Evolutionary conservation across 2,329 filamentous ascomycete genomes (phyloP).

Genomic region (Ophiocordyceps unilateralis): DNA sequence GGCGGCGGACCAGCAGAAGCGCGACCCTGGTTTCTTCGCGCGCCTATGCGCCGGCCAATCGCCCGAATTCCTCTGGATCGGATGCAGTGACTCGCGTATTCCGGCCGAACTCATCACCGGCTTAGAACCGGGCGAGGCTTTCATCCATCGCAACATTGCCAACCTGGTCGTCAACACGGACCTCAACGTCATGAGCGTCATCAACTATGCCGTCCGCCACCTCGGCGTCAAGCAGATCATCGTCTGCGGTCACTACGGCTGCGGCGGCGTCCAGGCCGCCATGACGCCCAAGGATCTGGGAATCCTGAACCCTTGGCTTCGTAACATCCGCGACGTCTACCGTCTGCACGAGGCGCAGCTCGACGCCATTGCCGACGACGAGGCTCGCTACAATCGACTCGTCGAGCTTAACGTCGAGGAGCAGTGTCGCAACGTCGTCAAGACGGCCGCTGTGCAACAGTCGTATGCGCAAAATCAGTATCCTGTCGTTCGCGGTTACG

Average conservation of each 20-base stretch:
- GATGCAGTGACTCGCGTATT: constrained; percentile 78
- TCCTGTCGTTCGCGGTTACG: constrained; percentile 58
- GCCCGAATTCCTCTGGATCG: constrained; percentile 71
- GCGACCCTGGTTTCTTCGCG: constrained; percentile 48
- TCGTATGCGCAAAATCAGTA: constrained; percentile 44
- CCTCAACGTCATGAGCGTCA: constrained; percentile 63
- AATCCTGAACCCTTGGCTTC: constrained; percentile 55
- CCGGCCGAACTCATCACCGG: constrained; percentile 81
- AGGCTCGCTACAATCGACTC: constrained; percentile 48
- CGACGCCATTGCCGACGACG: constrained; percentile 40
- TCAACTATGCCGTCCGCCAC: constrained; percentile 72
- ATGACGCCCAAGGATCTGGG: constrained; percentile 55
- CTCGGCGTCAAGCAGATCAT: constrained; percentile 69
- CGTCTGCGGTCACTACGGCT: constrained; percentile 65
- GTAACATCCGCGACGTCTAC: constrained; percentile 61
- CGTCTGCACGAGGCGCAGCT: constrained; percentile 54
- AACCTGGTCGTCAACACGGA: constrained; percentile 72
- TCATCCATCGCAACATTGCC: constrained; percentile 89
- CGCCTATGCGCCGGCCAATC: constrained; percentile 46
- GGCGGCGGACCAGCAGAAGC: constrained; percentile 38
- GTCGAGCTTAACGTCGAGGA: constrained; percentile 72
- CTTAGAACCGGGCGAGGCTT: constrained; percentile 75
- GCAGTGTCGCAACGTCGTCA: constrained; percentile 61
- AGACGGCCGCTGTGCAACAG: constrained; percentile 67
- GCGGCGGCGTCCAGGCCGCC: constrained; percentile 59